Percentiles rank a stretch among this genome's conserved stretches.
These are phyloP conservation scores for Pseudogymnoascus sp. DNA, from an alignment of 2,329 filamentous ascomycete species.

Conservation along the genomic window DNA sequence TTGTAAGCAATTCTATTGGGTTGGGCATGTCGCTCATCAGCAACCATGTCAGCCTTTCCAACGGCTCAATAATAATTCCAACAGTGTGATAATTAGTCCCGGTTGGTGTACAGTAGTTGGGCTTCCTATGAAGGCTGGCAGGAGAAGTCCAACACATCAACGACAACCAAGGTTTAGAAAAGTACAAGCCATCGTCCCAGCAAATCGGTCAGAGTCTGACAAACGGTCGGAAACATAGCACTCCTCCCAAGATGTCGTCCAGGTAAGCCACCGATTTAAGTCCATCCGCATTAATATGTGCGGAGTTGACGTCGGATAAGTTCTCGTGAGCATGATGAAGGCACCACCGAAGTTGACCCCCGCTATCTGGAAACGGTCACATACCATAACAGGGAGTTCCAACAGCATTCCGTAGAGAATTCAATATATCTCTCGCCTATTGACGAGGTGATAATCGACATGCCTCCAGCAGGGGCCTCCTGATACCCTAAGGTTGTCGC, in stretches of 20 bases:
- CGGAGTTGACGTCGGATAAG: conserved; percentile 22
- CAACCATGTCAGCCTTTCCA: background rate
- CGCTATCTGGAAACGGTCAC: conserved; percentile 51
- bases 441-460: conserved; percentile 53
- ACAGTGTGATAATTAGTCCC: conserved; percentile 5
- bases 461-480: conserved; percentile 1
- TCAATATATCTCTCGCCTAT: conserved; percentile 60
- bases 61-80: conserved; percentile 1
- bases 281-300: conserved; percentile 6
- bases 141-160: conserved; percentile 1
- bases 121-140: background rate
- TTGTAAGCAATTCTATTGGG: conserved; percentile 7
- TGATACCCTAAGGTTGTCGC: conserved; percentile 9
- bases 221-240: background rate
- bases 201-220: background rate
- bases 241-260: background rate
- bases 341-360: conserved; percentile 47
- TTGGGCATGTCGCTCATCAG: background rate
- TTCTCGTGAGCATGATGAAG: conserved; percentile 35
- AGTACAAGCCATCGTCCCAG: conserved; percentile 3
- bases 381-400: conserved; percentile 58
- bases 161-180: background rate
- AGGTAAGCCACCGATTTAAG: background rate
- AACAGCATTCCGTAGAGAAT: conserved; percentile 59
- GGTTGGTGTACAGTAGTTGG: conserved; percentile 6